Base-by-base conservation (phyloP, 352 stramenopile species). In the Phytophthora multivora region DNA sequence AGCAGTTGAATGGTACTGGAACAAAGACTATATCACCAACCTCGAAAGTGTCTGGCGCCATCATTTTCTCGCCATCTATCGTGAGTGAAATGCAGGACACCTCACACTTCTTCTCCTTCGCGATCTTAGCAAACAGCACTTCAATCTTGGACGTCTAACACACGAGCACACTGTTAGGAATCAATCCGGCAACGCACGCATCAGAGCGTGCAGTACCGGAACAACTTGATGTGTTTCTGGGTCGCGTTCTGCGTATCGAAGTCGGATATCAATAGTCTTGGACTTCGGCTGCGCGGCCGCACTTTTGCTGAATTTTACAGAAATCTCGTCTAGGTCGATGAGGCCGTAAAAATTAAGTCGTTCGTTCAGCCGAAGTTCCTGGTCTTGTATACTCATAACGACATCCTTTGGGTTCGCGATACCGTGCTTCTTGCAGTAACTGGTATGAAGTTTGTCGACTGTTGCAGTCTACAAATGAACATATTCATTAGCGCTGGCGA, bases 271-370 rank as follows among this genome's bases (percentile, higher is more conserved):
- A 31, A 90, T 77, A 4, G 73, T 61, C 2, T 60, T 42, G 2
- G 23, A 15, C 13, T 55, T 52, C 10, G 43, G 35, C 40, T 28
- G 49, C 9, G 72, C 38, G 18, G 74, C 65, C 4, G 79, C 75
- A 4, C 36, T 63, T 26, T 77, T 82, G 15, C 60, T 60, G 19
- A 90, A 60, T 62, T 69, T 66, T 5, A 92, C 83, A 0, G 57
- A 73, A 45, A 92, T 83, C n/a, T 88, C 83, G 36, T 92, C 83
- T 25, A 74, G 59, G 31, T 90, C 73, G 0, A 79, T 68, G 25
- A 92, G 63, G 3, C 71, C 73, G 51, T 88, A 85, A 46, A 46
- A 70, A 36, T 79, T 76, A 7, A 92, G 65, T 0, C 50, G 75
- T 51, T 89, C 65, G 26, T 56, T 55, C 10, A 92, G 46, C 1